phyloP scores from a whole-genome alignment of 768 basidiomycete genomes.

The Boletellus ananas region DNA sequence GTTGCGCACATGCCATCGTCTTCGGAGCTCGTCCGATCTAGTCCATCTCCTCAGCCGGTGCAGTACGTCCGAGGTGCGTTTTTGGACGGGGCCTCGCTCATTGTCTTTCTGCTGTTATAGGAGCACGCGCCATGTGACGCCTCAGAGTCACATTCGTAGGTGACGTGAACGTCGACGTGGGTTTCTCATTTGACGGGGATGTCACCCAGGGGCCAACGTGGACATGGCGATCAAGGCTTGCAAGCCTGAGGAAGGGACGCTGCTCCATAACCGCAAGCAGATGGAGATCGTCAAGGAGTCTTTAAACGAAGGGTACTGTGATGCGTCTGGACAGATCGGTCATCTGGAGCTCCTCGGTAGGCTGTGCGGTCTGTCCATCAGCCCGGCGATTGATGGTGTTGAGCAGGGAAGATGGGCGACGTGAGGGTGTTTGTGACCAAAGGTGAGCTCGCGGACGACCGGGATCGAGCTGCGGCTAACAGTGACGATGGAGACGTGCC shows the following conservation, averaged over 20 bases:
- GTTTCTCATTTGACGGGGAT: not conserved
- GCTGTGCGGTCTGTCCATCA: constrained; percentile 12
- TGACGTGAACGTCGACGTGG: not conserved
- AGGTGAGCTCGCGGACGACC: constrained; percentile 37
- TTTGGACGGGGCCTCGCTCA: not conserved
- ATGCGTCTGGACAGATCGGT: constrained; percentile 58
- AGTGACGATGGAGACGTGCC: constrained; percentile 47
- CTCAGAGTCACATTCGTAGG: constrained; percentile 43
- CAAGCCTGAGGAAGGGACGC: constrained; percentile 56
- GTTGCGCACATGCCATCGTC: constrained; percentile 18
- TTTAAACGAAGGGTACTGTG: constrained; percentile 80
- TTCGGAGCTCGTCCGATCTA: constrained; percentile 12
- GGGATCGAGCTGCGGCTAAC: too few relatives aligned
- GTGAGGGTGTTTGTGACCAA: constrained; percentile 61
- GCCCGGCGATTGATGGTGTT: constrained; percentile 2
- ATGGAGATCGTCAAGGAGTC: constrained; percentile 74
- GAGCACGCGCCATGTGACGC: constrained; percentile 33
- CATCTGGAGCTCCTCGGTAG: constrained; percentile 62
- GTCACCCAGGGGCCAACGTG: constrained; percentile 50
- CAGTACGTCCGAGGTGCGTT: constrained; percentile 14
- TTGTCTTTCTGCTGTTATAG: constrained; percentile 5
- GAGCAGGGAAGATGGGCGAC: constrained; percentile 54
- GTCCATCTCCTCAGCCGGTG: constrained; percentile 12
- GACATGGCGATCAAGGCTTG: constrained; percentile 72
- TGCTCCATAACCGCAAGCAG: constrained; percentile 60